Evolutionary conservation across 352 stramenopile species (phyloP).

Genomic region (Globisporangium splendens): DNA sequence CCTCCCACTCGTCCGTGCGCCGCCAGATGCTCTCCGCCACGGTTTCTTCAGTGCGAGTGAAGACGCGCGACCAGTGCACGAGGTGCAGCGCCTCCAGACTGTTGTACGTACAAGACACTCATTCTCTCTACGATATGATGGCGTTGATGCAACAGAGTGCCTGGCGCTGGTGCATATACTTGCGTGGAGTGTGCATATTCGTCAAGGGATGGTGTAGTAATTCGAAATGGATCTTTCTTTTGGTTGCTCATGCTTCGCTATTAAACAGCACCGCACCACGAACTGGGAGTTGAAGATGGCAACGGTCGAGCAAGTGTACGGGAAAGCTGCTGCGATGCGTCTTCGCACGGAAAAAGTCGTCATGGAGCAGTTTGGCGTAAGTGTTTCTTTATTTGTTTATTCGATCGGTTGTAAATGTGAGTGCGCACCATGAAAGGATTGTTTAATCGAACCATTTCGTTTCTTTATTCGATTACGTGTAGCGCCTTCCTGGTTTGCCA

Average conservation of each 20-base stretch:
- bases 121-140: neutral
- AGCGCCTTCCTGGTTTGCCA: conserved; percentile 81
- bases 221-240: neutral
- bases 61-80: conserved; percentile 76
- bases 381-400: conserved; percentile 1
- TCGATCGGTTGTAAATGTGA: neutral
- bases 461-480: conserved; percentile 3
- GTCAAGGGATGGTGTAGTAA: neutral
- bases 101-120: conserved; percentile 28
- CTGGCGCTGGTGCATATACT: no score
- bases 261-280: conserved; percentile 50
- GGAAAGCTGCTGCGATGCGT: conserved; percentile 86
- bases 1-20: conserved; percentile 79
- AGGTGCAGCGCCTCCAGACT: conserved; percentile 82
- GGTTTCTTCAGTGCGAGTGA: conserved; percentile 83
- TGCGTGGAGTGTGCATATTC: neutral
- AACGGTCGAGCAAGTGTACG: conserved; percentile 86
- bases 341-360: conserved; percentile 86
- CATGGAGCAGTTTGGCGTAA: conserved; percentile 77
- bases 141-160: neutral
- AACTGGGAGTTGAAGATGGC: conserved; percentile 89
- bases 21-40: conserved; percentile 74
- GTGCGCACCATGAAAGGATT: neutral
- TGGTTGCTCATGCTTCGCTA: neutral
- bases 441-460: neutral